Evolutionary conservation across 2,329 filamentous ascomycete genomes (phyloP).

Genomic region (Fusarium neocosmosporiellum): DNA sequence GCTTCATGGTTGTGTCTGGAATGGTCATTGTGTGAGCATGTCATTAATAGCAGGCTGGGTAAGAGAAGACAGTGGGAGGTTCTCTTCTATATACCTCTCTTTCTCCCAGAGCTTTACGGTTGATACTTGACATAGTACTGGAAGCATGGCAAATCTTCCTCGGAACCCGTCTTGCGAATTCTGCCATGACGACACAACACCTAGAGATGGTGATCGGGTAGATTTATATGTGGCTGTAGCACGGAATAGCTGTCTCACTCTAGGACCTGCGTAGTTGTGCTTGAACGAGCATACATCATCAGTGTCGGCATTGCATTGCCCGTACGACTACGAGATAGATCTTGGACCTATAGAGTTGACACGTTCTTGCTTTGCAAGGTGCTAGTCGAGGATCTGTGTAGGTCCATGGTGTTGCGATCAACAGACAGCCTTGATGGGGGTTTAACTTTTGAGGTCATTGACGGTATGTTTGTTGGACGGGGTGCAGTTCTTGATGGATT

Average conservation of each 20-base stretch:
- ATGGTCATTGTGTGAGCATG: slow-evolving; percentile 2
- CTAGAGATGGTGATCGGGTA: background rate
- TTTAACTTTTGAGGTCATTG: background rate
- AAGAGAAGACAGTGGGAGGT: background rate
- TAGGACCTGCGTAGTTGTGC: background rate
- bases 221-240: slow-evolving; percentile 2
- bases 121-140: background rate
- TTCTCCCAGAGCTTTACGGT: background rate
- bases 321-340: background rate
- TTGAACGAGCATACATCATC: background rate
- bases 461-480: background rate
- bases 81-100: background rate
- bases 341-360: background rate
- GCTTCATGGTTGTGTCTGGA: slow-evolving; percentile 3
- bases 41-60: background rate
- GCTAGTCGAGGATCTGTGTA: background rate
- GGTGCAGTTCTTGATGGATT: background rate
- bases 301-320: background rate
- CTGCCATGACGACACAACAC: slow-evolving; percentile 9
- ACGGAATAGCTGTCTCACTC: background rate
- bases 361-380: background rate
- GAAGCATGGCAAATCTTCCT: background rate
- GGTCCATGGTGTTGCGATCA: background rate
- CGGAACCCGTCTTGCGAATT: background rate
- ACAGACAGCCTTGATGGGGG: background rate